Percentiles rank a stretch among this genome's conserved stretches.
phyloP scores from a whole-genome alignment of 352 stramenopile species.

The Phytophthora tentaculata region DNA sequence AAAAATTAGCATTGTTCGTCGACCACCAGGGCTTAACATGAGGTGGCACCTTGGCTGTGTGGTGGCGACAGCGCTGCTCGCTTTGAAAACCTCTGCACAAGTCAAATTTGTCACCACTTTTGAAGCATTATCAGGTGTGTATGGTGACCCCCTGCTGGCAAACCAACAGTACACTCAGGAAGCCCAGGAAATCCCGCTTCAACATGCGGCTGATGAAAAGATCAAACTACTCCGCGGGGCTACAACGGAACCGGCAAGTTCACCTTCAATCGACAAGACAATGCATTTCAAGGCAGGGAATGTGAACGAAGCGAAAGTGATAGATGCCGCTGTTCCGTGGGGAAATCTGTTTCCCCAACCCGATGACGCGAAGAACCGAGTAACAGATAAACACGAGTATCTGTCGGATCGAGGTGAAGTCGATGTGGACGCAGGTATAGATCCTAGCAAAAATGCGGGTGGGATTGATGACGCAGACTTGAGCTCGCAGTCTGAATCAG shows the following conservation, averaged over 20 bases:
- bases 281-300: background rate
- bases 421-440: background rate
- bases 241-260: background rate
- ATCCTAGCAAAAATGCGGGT: background rate
- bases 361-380: background rate
- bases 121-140: background rate
- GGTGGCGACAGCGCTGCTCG: conserved; percentile 1
- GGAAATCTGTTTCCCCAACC: background rate
- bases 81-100: background rate
- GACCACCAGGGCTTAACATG: conserved; percentile 15
- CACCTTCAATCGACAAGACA: background rate
- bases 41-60: conserved; percentile 19
- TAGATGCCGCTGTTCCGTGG: conserved; percentile 1
- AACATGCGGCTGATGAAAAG: background rate
- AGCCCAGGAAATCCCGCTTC: background rate
- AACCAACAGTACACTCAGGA: background rate
- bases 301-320: background rate
- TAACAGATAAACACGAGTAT: background rate
- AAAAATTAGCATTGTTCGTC: background rate
- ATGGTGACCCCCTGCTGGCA: background rate
- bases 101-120: conserved; percentile 2
- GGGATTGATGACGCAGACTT: conserved; percentile 3
- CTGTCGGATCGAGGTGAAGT: background rate
- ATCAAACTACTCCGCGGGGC: conserved; percentile 6
- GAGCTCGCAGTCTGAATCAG: background rate